These are phyloP conservation scores for Daldinia concentrica DNA, from an alignment of 495 filamentous ascomycete genomes.

Conservation along the genomic window DNA sequence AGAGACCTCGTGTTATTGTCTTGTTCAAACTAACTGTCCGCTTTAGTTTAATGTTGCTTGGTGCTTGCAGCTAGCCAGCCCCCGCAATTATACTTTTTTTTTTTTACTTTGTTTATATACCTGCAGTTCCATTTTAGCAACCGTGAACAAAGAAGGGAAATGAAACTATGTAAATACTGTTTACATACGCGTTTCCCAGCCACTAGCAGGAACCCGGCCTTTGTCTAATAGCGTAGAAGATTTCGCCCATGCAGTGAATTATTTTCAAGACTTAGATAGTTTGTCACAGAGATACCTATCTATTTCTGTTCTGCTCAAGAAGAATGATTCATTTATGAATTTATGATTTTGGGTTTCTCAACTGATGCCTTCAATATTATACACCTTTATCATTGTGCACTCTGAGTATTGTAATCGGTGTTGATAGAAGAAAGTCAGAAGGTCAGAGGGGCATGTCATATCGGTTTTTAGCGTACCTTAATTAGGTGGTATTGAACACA, in stretches of 20 bases:
- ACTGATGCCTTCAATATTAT: neutral
- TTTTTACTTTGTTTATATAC: conserved; percentile 6
- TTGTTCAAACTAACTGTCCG: conserved; percentile 20
- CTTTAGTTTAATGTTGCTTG: neutral
- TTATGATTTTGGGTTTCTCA: neutral
- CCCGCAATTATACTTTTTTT: conserved; percentile 26
- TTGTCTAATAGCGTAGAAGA: neutral
- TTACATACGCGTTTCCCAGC: conserved; percentile 39
- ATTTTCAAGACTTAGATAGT: neutral
- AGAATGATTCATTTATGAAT: neutral
- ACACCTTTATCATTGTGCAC: neutral
- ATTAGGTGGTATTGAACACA: conserved; percentile 11
- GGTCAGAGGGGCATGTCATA: conserved; percentile 2
- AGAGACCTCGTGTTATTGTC: conserved; percentile 33
- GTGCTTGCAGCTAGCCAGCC: conserved; percentile 24
- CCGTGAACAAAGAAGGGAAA: conserved; percentile 15
- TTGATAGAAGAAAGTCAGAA: neutral
- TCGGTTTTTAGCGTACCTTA: neutral
- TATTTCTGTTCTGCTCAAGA: neutral
- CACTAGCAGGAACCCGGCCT: conserved; percentile 19
- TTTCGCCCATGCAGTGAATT: neutral
- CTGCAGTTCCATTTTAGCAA: conserved; percentile 1
- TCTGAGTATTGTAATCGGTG: neutral
- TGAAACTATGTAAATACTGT: conserved; percentile 18
- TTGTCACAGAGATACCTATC: neutral